These are phyloP conservation scores for Rhizopus delemar DNA, from an alignment of 371 early-diverging fungal genomes.

Conservation along the genomic window DNA sequence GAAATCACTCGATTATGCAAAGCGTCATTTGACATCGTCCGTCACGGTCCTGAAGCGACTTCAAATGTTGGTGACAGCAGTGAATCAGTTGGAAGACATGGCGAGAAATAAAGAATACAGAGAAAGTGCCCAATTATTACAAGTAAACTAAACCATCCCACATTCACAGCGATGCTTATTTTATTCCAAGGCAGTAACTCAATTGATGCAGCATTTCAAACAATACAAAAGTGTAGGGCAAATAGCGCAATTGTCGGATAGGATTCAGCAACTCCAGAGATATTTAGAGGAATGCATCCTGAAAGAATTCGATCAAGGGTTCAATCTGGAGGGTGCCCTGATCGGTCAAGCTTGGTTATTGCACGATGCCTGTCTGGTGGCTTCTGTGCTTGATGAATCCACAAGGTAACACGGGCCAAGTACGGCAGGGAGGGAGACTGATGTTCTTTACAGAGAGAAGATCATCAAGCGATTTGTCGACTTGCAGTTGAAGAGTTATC, in stretches of 20 bases:
- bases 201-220: conserved; percentile 77
- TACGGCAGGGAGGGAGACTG: background rate
- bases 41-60: conserved; percentile 82
- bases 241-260: conserved; percentile 68
- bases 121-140: conserved; percentile 79
- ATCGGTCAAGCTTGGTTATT: conserved; percentile 56
- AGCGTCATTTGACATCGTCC: conserved; percentile 81
- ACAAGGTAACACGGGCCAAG: conserved; percentile 49
- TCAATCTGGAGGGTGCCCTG: conserved; percentile 54
- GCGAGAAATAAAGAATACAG: conserved; percentile 69
- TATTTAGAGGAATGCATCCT: conserved; percentile 73
- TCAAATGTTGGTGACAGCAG: conserved; percentile 87
- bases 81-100: conserved; percentile 75
- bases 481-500: conserved; percentile 83
- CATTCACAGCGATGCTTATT: background rate
- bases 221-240: conserved; percentile 75
- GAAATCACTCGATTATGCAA: conserved; percentile 90
- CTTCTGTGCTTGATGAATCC: conserved; percentile 70
- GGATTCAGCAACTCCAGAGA: conserved; percentile 63
- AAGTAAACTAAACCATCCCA: conserved; percentile 41
- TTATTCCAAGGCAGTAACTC: conserved; percentile 66
- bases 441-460: conserved; percentile 29
- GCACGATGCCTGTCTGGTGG: conserved; percentile 77
- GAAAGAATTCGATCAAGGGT: conserved; percentile 63
- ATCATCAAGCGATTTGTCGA: conserved; percentile 81